Evolutionary conservation across 192 early-diverging fungal species (phyloP).

Genomic region (Nowakowskiella sp.): DNA sequence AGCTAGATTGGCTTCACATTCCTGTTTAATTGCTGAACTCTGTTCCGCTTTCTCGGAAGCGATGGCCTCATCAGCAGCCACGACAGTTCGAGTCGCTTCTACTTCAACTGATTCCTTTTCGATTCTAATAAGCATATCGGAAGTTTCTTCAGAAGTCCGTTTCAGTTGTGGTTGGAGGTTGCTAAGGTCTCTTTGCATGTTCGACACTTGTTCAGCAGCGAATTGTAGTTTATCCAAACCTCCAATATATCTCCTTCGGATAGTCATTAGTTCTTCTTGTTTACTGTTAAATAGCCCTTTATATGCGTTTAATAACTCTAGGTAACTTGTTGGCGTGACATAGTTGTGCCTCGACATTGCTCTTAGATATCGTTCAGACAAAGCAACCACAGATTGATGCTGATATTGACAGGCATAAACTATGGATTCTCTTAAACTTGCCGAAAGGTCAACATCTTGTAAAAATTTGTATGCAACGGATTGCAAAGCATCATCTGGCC

Average conservation of each 20-base stretch:
- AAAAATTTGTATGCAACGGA: conserved; percentile 54
- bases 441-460: conserved; percentile 37
- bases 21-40: conserved; percentile 46
- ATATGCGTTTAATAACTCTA: conserved; percentile 47
- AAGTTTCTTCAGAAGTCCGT: conserved; percentile 54
- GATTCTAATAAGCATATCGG: conserved; percentile 50
- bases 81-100: conserved; percentile 45
- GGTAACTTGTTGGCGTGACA: conserved; percentile 52
- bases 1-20: conserved; percentile 51
- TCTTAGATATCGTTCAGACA: conserved; percentile 41
- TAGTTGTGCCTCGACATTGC: conserved; percentile 50
- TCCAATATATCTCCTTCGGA: conserved; percentile 42
- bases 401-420: conserved; percentile 48
- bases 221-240: conserved; percentile 53
- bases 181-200: conserved; percentile 49
- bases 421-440: conserved; percentile 18
- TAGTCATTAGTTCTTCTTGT: conserved; percentile 39
- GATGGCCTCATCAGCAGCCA: conserved; percentile 50
- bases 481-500: conserved; percentile 57
- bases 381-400: conserved; percentile 43
- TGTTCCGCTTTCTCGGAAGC: conserved; percentile 46
- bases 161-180: conserved; percentile 51
- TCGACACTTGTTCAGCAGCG: conserved; percentile 49
- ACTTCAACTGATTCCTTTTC: conserved; percentile 55
- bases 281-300: conserved; percentile 39